A percentile compares a stretch with the other conserved stretches of the same genome.
phyloP scores from a whole-genome alignment of 257 asterid species.

The Sherardia arvensis region DNA sequence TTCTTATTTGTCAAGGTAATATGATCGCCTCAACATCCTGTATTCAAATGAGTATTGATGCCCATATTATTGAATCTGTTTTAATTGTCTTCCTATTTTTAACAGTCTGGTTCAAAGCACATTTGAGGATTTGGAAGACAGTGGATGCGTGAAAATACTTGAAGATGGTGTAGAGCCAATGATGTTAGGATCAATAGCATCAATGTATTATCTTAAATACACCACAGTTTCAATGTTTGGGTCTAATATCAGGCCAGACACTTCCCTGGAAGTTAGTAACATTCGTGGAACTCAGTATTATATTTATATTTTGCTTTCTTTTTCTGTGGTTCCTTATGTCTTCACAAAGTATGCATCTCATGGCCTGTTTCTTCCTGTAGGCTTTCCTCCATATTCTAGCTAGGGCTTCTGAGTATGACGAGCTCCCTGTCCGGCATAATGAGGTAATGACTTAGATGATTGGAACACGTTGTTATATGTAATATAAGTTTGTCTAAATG shows the following conservation, averaged over 20 bases:
- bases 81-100: slow-evolving; percentile 8
- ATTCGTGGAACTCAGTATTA: slow-evolving; percentile 8
- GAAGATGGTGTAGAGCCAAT: slow-evolving; percentile 83
- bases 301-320: not conserved
- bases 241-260: slow-evolving; percentile 76
- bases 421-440: slow-evolving; percentile 94
- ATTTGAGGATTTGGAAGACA: slow-evolving; percentile 94
- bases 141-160: slow-evolving; percentile 82
- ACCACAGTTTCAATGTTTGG: slow-evolving; percentile 96
- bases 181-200: slow-evolving; percentile 93
- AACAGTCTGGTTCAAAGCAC: slow-evolving; percentile 70
- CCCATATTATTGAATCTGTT: slow-evolving; percentile 7
- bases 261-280: slow-evolving; percentile 78
- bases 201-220: slow-evolving; percentile 88
- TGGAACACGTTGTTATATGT: not conserved
- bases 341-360: not conserved
- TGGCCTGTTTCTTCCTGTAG: slow-evolving; percentile 24
- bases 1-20: slow-evolving; percentile 87
- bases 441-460: slow-evolving; percentile 47
- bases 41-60: slow-evolving; percentile 2
- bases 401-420: slow-evolving; percentile 94
- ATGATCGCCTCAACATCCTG: slow-evolving; percentile 4
- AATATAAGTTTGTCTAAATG: not conserved
- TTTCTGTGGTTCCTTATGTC: not conserved
- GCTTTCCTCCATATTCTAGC: slow-evolving; percentile 74